Evolutionary conservation across 2,329 filamentous ascomycete species (phyloP), one percentile per base, ranked within the genome.

Genomic region (Rhytidhysteron rufulum): DNA sequence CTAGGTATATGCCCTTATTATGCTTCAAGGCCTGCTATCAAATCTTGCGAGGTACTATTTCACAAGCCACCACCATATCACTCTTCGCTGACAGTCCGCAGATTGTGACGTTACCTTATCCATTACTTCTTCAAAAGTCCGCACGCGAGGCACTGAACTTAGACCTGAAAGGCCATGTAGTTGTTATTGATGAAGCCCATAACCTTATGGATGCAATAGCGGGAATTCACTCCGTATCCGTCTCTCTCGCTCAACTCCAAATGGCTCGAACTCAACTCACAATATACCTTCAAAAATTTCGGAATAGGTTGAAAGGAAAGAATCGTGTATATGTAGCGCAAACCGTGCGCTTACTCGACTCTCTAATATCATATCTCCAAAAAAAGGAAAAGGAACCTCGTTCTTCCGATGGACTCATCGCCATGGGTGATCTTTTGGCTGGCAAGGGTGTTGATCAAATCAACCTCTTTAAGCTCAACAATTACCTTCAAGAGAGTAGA

Each of bases 181-280:
- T 98, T n/a, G 86, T 98, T 19, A 87, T 98, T 34, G 93, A 98
- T 52, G 93, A 98, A 70, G 93, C 93, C 0, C 93, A 98, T 62
- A 98, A 98, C 58, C 79, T 98, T 38, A 95, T 96, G 85, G 90
- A 96, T 62, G 89, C 91, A 0, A 88, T 98, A 33, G 80, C 88
- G 13, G 85, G 83, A 33, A 93, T 95, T 24, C 83, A 96, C 60
- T 90, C 90, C 0, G 80, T 88, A 0, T 80, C 86, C 25, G 76
- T 97, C 16, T 80, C 79, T 2, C 70, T 95, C 4, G 70, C 71
- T 19, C 89, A 96, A 47, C 70, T 97, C 15, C 79, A 79, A 36
- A 76, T 78, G 43, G 87, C 85, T 3, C 78, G 87, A 39, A 75
- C 76, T 35, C 89, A 95, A 66, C 73, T 98, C 1, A 84, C 83